Base-by-base conservation (phyloP, 345 rosid genomes). In the Hibiscus syriacus region DNA sequence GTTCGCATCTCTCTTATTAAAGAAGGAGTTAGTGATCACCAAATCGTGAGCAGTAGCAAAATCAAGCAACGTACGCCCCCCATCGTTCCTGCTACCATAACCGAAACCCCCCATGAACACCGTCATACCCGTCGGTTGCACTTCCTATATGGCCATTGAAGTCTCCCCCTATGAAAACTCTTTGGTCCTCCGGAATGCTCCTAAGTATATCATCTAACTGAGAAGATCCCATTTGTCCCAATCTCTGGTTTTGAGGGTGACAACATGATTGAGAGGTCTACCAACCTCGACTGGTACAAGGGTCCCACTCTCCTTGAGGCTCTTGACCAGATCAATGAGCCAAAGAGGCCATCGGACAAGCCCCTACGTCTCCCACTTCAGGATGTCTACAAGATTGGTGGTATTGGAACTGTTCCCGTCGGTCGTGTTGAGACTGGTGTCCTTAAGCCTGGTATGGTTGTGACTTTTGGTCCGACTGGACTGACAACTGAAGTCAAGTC, bases 311-410 rank as follows among this genome's bases (percentile, higher is more conserved):
- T 79, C 7, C 82, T 76, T 3, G 82, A 79, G 11, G 80, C 82
- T 6, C 80, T 79, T 11, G 82, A 79, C 75, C 26, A 52, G 72
- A 66, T 79, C 38, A 39, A 56, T 1, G 80, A 80, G 76, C 78
- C 83, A 59, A 76, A 80, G 76, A 76, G 80, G 60, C 80, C 80
- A 34, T 63, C 78, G 0, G 83, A 80, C 83, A 80, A 80, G 72
- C 83, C 80, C 43, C 82, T 81, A 22, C 86, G 82, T 68, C 83
- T 83, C 30, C 87, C 87, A 0, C 85, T 81, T 60, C 87, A 83
- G 80, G 85, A 83, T 64, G 87, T 83, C 6, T 84, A 81, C 84
- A 84, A 81, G 87, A 84, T 84, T 20, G 84, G 85, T 55, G 89
- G 85, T 10, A 82, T 85, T 70, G 87, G 83, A 73, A 85, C 85